Conservation (phyloP, 129 eudicot genomes). For the Tagetes erecta region DNA sequence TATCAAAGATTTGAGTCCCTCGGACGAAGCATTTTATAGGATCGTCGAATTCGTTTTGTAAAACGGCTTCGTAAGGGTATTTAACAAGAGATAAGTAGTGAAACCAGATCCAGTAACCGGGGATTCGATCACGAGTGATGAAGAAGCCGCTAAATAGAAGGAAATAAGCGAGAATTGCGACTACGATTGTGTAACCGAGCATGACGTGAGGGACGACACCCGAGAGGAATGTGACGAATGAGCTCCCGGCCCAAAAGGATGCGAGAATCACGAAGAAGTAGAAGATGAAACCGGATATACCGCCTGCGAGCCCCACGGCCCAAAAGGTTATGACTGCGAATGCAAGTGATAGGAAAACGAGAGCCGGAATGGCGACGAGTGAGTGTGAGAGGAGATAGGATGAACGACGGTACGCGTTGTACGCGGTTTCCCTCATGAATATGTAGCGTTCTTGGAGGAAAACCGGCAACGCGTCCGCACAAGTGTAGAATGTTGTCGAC, state of each 20-base stretch:
- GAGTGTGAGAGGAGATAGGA: constrained; percentile 83
- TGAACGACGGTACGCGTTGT: constrained; percentile 76
- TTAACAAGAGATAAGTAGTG: constrained; percentile 81
- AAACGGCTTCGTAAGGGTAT: constrained; percentile 87
- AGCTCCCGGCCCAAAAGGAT: constrained; percentile 91
- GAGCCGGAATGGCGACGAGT: constrained; percentile 59
- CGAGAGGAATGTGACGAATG: constrained; percentile 86
- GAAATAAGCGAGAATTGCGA: constrained; percentile 85
- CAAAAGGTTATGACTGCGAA: constrained; percentile 76
- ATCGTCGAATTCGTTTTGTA: constrained; percentile 72
- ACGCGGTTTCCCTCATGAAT: constrained; percentile 94
- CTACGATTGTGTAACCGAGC: constrained; percentile 95
- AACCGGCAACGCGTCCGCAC: constrained; percentile 94
- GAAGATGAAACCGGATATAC: constrained; percentile 68
- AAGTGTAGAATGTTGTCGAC: constrained; percentile 93
- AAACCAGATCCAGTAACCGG: constrained; percentile 92
- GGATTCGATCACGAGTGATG: constrained; percentile 85
- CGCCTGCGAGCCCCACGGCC: constrained; percentile 90
- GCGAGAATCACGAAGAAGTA: constrained; percentile 73
- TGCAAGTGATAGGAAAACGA: constrained; percentile 59
- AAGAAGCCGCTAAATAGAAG: constrained; percentile 85
- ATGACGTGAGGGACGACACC: constrained; percentile 91
- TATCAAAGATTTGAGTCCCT: constrained; percentile 85
- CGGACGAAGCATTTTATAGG: constrained; percentile 71
- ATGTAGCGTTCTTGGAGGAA: constrained; percentile 90